Evolutionary conservation across 1,139 yeast genomes (phyloP).

Genomic region (Suhomyces bribrorum): DNA sequence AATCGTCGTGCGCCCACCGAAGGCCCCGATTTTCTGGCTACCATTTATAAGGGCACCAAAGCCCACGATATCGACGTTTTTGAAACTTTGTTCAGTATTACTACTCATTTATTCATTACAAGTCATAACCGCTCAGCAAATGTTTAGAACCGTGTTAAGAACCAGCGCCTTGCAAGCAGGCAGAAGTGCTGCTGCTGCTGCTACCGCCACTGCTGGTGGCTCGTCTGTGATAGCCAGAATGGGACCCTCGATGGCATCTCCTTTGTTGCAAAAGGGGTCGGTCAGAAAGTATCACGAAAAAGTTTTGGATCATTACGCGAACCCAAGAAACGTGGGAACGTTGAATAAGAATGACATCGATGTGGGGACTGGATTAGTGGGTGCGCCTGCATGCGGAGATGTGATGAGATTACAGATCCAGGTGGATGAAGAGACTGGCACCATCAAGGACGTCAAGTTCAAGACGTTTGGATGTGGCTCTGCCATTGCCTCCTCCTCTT

Average conservation of each 20-base stretch:
- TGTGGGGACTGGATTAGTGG: slow-evolving; percentile 97
- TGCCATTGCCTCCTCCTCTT: slow-evolving; percentile 94
- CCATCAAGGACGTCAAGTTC: slow-evolving; percentile 92
- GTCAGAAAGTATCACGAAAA: slow-evolving; percentile 63
- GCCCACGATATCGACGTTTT: too few relatives aligned
- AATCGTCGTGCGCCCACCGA: slow-evolving; percentile 10
- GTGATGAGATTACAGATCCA: slow-evolving; percentile 96
- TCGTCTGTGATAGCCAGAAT: slow-evolving; percentile 13
- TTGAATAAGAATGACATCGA: slow-evolving; percentile 71
- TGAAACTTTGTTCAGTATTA: background rate
- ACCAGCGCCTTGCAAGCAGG: slow-evolving; percentile 10
- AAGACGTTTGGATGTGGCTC: slow-evolving; percentile 99
- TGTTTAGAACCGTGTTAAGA: slow-evolving; percentile 11
- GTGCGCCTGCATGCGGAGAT: slow-evolving; percentile 99
- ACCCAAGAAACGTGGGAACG: slow-evolving; percentile 96
- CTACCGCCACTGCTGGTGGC: too few relatives aligned
- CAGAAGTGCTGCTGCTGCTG: slow-evolving; percentile 13
- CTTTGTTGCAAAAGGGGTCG: slow-evolving; percentile 4
- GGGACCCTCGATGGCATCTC: slow-evolving; percentile 5
- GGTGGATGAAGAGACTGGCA: slow-evolving; percentile 86
- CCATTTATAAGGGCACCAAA: background rate
- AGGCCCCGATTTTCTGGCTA: background rate
- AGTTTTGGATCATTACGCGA: slow-evolving; percentile 87
- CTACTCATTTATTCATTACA: background rate
- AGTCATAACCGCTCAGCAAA: slow-evolving; percentile 1